Evolutionary conservation across 805 yeast species (phyloP), one percentile per base, ranked within the genome.

Genomic region (Kregervanrija pseudodelftensis): DNA sequence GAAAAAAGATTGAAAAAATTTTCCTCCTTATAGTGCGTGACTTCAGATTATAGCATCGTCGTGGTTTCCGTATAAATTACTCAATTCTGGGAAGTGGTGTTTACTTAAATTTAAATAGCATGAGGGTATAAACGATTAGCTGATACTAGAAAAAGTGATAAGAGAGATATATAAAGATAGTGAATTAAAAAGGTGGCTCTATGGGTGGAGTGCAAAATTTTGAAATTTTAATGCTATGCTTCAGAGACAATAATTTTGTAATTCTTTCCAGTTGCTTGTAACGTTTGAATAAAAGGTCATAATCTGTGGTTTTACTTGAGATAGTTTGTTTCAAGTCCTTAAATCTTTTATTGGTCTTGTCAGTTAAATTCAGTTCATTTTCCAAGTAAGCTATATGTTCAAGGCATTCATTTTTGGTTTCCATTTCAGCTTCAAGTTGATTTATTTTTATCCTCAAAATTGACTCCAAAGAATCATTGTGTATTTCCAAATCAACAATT

Each of bases 311-410:
- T 33, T n/a, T 33, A 15, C 36, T 41, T 36, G 7, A 33, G 32
- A 10, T 36, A 16, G 36, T 30, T 36, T 37, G 33, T 10, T 34
- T 12, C 8, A 22, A 22, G 4, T 22, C 28, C 7, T 22, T 22
- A 22, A 22, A 22, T 17, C 22, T 17, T 5, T 4, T 17, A 22
- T 22, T 22, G 7, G 28, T 22, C 7, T 22, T 22, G 28, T 7
- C 28, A 22, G 4, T 30, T 12, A 40, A 16, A 8, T 36, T 42
- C 11, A 43, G 10, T 30, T 59, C 60, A 42, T 50, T 50, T 42
- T 60, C 64, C 36, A 56, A 40, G 14, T 49, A 32, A 3, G 64
- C 61, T 33, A 57, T 36, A 30, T 39, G 45, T 42, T 61, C 65
- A 8, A 60, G 34, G 30, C 46, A 43, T 15, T 49, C 50, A 39